Evolutionary conservation across 371 early-diverging fungal genomes (phyloP), one percentile per base, ranked within the genome.

Genomic region (Syncephalastrum racemosum): DNA sequence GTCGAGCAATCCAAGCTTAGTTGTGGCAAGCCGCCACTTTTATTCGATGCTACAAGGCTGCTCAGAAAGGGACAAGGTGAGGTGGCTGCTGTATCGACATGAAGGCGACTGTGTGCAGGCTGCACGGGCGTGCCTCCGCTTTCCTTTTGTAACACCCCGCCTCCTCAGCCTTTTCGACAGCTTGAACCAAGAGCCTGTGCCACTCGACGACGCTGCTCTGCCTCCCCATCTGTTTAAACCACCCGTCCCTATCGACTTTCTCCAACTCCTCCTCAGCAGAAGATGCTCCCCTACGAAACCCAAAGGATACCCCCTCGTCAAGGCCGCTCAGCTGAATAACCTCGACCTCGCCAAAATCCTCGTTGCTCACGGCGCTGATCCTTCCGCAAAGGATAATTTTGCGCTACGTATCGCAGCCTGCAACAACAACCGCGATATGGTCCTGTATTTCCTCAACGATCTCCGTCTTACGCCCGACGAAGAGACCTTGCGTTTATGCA

Each of bases 251-350:
- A 52, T 31, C 36, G 36, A 31, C 10, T 31, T 31, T 8, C 36
- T 31, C 36, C 36, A 31, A 2, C 36, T 8, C 10, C 36, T 31
- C 36, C 36, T 31, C 36, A 31, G 10, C 10, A 2, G 50, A 31
- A 50, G 24, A 31, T 78, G 69, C 4, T 76, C 73, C 1, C 67
- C 77, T 0, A 65, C 68, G 20, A 66, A 72, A 54, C 79, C 80
- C 8, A 64, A 80, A 52, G 82, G 81, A 14, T 83, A 73, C 51
- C 83, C 85, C 15, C 52, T 85, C 18, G 74, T 81, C 16, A 80
- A 82, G 58, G 70, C 80, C 19, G 73, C 71, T 1, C 73, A 72
- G 40, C 53, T 76, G 20, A 83, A 83, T 12, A 43, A 61, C 20
- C 25, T 74, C 18, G 58, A 67, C n/a, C 67, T 67, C 50, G 79